Base-by-base conservation (phyloP, 2,329 filamentous ascomycete genomes). In the Cordyceps militaris region DNA sequence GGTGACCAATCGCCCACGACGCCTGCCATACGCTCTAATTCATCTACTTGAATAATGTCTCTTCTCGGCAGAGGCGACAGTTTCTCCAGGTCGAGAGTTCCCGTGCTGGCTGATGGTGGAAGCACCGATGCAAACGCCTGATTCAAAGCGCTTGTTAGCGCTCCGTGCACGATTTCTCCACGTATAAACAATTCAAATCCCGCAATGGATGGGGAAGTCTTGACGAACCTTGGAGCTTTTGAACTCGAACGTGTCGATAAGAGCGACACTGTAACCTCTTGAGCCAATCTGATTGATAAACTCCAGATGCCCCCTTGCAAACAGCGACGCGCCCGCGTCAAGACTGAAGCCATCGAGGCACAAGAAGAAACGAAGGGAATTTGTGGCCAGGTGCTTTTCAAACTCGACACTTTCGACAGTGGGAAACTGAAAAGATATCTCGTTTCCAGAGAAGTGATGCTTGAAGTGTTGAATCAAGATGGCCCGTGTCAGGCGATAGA, bases 401-500 rank as follows among this genome's bases (percentile, higher is more conserved):
- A 58, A 60, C 11, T 24, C 36, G 10, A 10, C 30, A 30, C 59
- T 52, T 2, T 28, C 4, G 2, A 51, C 28, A 5, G 9, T 44
- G 11, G 32, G 50, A 40, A 60, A 58, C 34, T 55, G 44, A 14
- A 60, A 56, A 16, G 36, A 52, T 1, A 58, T 58, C 2, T 21
- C n/a, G 3, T 34, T 19, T 49, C 44, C 14, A 57, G 23, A 9
- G 40, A 21, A 14, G 52, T 49, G 26, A 24, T 56, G 51, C 30
- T 73, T 63, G 4, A 90, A 74, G 69, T 92, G 88, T 24, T 81
- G 77, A 50, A 89, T 81, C 56, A 91, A 76, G 4, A 84, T 77
- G 9, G 79, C 75, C 50, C 88, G 78, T 13, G 84, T 80, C 9
- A 91, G 75, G 1, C 79, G 72, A 47, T 60, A 56, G 1, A 46